phyloP scores from a whole-genome alignment of 2,329 filamentous ascomycete genomes.

The Tolypocladium capitatum region DNA sequence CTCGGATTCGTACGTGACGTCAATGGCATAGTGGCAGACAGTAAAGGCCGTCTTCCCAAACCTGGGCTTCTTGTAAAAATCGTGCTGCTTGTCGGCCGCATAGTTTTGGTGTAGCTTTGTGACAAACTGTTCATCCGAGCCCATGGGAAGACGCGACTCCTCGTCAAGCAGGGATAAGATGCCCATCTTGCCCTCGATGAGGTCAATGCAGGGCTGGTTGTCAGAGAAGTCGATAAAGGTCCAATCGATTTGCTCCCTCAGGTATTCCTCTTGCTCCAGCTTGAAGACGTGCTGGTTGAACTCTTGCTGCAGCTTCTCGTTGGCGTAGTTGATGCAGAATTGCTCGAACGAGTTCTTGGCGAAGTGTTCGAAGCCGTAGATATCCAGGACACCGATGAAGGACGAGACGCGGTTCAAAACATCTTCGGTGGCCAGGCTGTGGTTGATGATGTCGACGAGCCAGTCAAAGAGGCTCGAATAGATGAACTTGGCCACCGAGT shows the following conservation, averaged over 20 bases:
- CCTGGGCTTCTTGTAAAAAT: conserved; percentile 96
- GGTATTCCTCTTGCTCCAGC: conserved; percentile 94
- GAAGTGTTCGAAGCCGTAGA: conserved; percentile 98
- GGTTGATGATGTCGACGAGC: conserved; percentile 96
- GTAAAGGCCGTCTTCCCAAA: conserved; percentile 97
- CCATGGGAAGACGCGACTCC: conserved; percentile 93
- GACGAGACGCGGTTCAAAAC: conserved; percentile 70
- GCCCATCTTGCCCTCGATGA: conserved; percentile 94
- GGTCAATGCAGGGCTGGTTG: conserved; percentile 96
- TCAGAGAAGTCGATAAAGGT: conserved; percentile 99
- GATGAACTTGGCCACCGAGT: conserved; percentile 97
- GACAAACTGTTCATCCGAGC: conserved; percentile 92
- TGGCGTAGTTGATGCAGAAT: conserved; percentile 99
- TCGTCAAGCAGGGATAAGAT: conserved; percentile 87
- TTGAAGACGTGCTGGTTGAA: conserved; percentile 99
- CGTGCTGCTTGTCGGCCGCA: conserved; percentile 76
- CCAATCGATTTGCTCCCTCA: conserved; percentile 95
- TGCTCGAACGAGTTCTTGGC: conserved; percentile 99
- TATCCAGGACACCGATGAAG: conserved; percentile 98
- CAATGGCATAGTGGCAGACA: conserved; percentile 94
- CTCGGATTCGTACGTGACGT: conserved; percentile 97
- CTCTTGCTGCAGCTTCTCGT: conserved; percentile 97
- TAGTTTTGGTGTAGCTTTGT: conserved; percentile 95
- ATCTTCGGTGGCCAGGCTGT: conserved; percentile 75
- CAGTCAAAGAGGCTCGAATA: conserved; percentile 98